Conservation (phyloP, 2,329 filamentous ascomycete genomes). For the Ophiostoma piceae region DNA sequence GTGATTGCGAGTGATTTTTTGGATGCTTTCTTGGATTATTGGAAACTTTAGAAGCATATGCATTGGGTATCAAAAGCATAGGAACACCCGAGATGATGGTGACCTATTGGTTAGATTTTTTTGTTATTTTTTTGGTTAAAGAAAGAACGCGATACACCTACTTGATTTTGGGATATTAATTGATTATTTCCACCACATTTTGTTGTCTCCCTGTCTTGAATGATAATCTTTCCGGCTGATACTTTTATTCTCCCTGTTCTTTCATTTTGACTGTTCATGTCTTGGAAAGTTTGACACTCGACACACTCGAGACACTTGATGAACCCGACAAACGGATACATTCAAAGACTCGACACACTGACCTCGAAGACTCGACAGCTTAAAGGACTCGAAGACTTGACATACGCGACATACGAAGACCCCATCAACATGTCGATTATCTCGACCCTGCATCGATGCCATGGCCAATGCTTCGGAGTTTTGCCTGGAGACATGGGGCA, state of each 20-base stretch:
- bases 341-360: too few species aligned
- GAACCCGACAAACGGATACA: too few species aligned
- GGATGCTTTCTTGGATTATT: neutral
- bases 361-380: too few species aligned
- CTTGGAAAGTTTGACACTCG: too few species aligned
- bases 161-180: neutral
- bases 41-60: neutral
- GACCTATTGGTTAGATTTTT: neutral
- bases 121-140: neutral
- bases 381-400: neutral
- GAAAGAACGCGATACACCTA: neutral
- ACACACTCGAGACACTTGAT: too few species aligned
- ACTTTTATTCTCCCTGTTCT: too few species aligned
- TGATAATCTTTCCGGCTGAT: too few species aligned
- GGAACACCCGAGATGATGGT: neutral
- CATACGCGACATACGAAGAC: neutral
- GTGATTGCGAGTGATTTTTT: neutral
- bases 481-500: constrained; percentile 1
- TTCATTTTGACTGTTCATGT: too few species aligned
- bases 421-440: neutral
- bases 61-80: constrained; percentile 8
- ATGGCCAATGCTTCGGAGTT: neutral
- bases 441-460: neutral
- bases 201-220: neutral
- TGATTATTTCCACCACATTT: neutral